phyloP scores from a whole-genome alignment of 2,329 filamentous ascomycete species.

The Botrytis deweyae region DNA sequence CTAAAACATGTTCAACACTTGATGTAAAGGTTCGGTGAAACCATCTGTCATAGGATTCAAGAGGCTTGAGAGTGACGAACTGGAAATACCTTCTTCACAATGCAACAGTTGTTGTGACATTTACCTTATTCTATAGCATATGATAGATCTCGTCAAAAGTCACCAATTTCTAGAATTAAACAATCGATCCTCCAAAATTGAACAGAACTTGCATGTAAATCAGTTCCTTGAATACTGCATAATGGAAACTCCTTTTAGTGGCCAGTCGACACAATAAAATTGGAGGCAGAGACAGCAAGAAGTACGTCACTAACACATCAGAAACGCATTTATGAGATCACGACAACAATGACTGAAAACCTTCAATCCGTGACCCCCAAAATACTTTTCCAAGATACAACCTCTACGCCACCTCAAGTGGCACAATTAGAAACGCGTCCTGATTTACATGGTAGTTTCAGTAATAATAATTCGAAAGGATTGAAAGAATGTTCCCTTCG shows the following conservation, averaged over 20 bases:
- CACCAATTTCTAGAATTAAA: not conserved
- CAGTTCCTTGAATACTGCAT: not conserved
- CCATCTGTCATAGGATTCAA: not conserved
- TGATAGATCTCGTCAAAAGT: not conserved
- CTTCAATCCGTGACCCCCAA: not conserved
- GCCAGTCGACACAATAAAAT: not conserved
- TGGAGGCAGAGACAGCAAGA: not conserved
- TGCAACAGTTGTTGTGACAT: not conserved
- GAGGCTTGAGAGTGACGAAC: not conserved
- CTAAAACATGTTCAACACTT: not conserved
- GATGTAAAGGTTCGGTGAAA: not conserved
- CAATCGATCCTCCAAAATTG: not conserved
- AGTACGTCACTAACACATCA: not conserved
- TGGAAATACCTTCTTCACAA: not conserved
- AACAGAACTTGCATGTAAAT: not conserved
- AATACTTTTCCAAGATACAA: not conserved
- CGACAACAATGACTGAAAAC: not conserved
- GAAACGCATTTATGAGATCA: not conserved
- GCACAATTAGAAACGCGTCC: not conserved
- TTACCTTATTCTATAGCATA: not conserved
- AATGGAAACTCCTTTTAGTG: not conserved
- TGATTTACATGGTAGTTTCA: not conserved
- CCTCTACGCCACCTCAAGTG: not conserved
- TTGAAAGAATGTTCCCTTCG: not conserved
- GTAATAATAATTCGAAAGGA: not conserved